A percentile compares a stretch with the other conserved stretches of the same genome.
These are phyloP conservation scores for Pterulicium gracile DNA, from an alignment of 1,284 basidiomycete species.

Conservation along the genomic window DNA sequence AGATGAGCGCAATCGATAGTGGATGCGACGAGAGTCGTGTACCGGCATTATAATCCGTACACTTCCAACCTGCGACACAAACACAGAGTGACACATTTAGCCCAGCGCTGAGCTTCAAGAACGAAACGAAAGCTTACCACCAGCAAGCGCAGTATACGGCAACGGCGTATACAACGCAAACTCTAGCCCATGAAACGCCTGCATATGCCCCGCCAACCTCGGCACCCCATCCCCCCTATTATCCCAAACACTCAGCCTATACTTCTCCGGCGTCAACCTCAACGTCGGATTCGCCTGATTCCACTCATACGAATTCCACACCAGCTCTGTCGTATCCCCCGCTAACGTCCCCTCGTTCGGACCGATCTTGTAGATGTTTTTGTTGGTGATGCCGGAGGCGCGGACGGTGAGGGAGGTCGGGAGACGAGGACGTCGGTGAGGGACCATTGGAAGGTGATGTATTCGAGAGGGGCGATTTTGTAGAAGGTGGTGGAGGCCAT, in stretches of 20 bases:
- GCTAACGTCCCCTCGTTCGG: background rate
- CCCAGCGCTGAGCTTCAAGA: constrained; percentile 5
- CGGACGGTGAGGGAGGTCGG: background rate
- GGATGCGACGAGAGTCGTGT: constrained; percentile 43
- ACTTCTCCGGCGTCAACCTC: constrained; percentile 65
- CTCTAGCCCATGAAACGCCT: constrained; percentile 55
- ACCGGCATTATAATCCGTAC: constrained; percentile 54
- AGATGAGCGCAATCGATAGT: constrained; percentile 50
- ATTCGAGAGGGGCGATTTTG: constrained; percentile 72
- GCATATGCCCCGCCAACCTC: constrained; percentile 54
- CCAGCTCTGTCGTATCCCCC: constrained; percentile 30
- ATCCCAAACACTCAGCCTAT: constrained; percentile 74
- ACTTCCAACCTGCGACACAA: constrained; percentile 57
- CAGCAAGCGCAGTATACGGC: constrained; percentile 59
- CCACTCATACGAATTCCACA: constrained; percentile 78
- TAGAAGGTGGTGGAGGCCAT: constrained; percentile 41
- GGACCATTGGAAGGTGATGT: constrained; percentile 64
- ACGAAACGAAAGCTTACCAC: constrained; percentile 34
- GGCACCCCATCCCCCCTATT: constrained; percentile 58
- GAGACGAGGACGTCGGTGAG: background rate
- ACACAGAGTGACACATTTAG: constrained; percentile 6
- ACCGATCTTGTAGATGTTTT: background rate
- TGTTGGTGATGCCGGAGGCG: background rate
- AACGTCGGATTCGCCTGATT: constrained; percentile 53
- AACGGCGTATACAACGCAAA: constrained; percentile 86